Evolutionary conservation across 768 basidiomycete genomes (phyloP).

Genomic region (Cantharellus cinnabarinus): DNA sequence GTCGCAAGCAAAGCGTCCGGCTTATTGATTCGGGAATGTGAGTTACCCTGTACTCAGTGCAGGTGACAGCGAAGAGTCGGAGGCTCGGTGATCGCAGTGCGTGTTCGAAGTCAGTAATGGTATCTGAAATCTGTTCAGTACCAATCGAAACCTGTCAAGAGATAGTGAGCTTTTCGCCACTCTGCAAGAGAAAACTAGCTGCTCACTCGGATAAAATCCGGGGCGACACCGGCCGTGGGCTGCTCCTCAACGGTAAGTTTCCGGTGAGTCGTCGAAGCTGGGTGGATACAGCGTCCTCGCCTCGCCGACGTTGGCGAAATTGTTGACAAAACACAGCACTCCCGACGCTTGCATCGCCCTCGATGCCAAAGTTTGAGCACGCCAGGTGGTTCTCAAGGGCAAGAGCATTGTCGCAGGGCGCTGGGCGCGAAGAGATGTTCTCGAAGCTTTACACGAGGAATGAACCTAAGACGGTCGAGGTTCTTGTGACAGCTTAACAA

Average conservation of each 20-base stretch:
- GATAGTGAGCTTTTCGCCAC: too few species aligned
- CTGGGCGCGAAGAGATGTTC: slow-evolving; percentile 50
- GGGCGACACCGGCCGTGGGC: slow-evolving; percentile 43
- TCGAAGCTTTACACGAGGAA: slow-evolving; percentile 62
- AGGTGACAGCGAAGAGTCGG: too few species aligned
- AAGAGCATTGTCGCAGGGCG: slow-evolving; percentile 52
- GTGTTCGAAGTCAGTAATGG: too few species aligned
- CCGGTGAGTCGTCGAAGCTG: slow-evolving; percentile 56
- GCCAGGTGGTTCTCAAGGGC: slow-evolving; percentile 26
- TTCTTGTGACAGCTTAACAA: slow-evolving; percentile 32
- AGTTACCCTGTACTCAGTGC: too few species aligned
- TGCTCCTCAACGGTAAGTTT: slow-evolving; percentile 46
- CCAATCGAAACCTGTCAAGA: slow-evolving; percentile 5
- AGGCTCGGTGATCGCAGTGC: too few species aligned
- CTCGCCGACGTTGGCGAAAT: slow-evolving; percentile 16
- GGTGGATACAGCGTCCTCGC: slow-evolving; percentile 36
- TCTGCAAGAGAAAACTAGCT: background rate
- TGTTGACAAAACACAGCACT: slow-evolving; percentile 45
- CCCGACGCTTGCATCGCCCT: slow-evolving; percentile 29
- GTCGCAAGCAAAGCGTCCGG: too few species aligned
- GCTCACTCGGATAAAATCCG: slow-evolving; percentile 51
- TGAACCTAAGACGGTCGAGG: slow-evolving; percentile 46
- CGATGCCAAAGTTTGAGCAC: slow-evolving; percentile 49
- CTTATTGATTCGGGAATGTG: too few species aligned
- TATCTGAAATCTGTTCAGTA: slow-evolving; percentile 1